Conservation (phyloP, 306 rosid species). For the Hylodesmum podocarpum region DNA sequence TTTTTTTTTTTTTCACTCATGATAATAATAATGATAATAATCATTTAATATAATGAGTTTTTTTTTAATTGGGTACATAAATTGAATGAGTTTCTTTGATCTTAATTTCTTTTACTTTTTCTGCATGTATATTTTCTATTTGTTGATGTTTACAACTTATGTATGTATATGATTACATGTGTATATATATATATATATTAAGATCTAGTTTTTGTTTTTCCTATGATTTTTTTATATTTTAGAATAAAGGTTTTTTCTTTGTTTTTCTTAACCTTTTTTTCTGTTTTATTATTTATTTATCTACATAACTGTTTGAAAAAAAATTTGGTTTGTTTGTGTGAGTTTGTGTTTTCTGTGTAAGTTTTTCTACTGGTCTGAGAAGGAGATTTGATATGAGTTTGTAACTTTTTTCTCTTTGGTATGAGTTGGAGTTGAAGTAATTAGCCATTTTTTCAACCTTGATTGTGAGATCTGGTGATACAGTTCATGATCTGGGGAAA, state of each 20-base stretch:
- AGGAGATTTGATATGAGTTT: no score
- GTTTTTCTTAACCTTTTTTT: not conserved
- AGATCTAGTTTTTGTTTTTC: slow-evolving; percentile 1
- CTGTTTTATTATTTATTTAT: not conserved
- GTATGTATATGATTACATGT: not conserved
- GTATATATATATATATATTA: not conserved
- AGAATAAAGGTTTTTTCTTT: not conserved
- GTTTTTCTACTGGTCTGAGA: not conserved
- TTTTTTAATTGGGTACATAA: no score
- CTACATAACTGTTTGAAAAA: not conserved
- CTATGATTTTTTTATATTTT: slow-evolving; percentile 21
- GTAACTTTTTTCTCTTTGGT: not conserved
- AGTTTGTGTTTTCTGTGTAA: not conserved
- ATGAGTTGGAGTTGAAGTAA: not conserved
- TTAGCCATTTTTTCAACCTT: not conserved
- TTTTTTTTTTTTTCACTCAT: not conserved
- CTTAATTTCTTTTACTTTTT: not conserved
- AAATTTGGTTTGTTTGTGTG: not conserved
- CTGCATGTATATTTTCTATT: no score
- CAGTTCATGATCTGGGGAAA: slow-evolving; percentile 23
- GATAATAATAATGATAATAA: no score
- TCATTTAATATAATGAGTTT: no score
- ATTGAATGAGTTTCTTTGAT: not conserved
- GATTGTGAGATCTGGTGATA: slow-evolving; percentile 36
- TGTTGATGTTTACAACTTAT: not conserved